Base-by-base conservation (phyloP, 2,329 filamentous ascomycete species). In the Diaporthe vexans region DNA sequence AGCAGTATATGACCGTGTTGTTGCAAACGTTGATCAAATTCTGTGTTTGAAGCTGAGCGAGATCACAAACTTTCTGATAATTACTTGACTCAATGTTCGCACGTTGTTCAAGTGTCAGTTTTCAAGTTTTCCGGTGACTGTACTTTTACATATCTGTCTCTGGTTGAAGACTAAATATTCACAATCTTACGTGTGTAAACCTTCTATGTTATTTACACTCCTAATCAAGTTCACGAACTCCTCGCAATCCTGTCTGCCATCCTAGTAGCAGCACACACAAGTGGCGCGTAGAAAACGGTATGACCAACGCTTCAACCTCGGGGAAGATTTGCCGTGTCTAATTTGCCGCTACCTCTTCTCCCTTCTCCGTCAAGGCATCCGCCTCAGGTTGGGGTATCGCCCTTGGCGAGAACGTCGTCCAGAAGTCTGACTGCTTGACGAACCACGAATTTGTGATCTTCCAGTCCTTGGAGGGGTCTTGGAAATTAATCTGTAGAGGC, bases 361-460 rank as follows among this genome's bases (percentile, higher is more conserved):
- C 48, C 4, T 54, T 52, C 24, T 35, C 35, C 1, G 29, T 13
- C 8, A 54, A 7, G 7, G 9, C 24, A 6, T 29, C 70, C 17
- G 58, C 70, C 68, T 80, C 78, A 11, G 85, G 84, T 76, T 82
- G 80, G 2, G 88, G 83, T 29, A 89, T 76, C 4, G 86, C 81
- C 56, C 87, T 82, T 61, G 84, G 73, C 61, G 83, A 80, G 69
- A 89, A 88, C 57, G 81, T 82, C 21, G 85, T 84, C 74, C 85
- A 81, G 77, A 91, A 91, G 79, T 90, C 87, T 35, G 85, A 84
- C 79, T 91, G 90, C 81, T 91, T 90, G 68, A 91, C 88, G 75
- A 92, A 91, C 90, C 90, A 92, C 4, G 90, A 88, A 77, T 92
- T 91, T 65, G 89, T 85, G 26, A 90, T 81, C 77, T 86, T 86